These are phyloP conservation scores for Leccinum subrobustum DNA, from an alignment of 1,284 basidiomycete genomes.

Conservation along the genomic window DNA sequence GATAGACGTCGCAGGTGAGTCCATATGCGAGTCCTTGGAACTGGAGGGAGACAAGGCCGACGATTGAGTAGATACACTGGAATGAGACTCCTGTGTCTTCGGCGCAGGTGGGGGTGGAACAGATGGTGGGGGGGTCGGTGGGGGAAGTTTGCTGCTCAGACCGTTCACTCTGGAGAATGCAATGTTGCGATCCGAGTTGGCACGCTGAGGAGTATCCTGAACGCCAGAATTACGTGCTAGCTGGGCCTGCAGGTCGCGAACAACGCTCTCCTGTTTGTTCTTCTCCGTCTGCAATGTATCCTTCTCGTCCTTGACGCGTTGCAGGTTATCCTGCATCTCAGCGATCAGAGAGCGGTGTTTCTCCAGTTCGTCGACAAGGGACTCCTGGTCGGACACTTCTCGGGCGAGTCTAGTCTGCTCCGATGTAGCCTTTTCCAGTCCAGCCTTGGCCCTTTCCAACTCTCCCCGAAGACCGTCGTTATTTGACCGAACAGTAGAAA, in stretches of 20 bases:
- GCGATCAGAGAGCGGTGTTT: slow-evolving; percentile 70
- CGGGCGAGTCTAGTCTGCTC: slow-evolving; percentile 65
- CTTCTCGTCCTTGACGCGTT: slow-evolving; percentile 77
- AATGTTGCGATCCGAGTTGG: slow-evolving; percentile 51
- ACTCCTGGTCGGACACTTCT: slow-evolving; percentile 72
- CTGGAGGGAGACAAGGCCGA: slow-evolving; percentile 49
- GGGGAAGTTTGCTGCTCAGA: slow-evolving; percentile 76
- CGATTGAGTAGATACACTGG: slow-evolving; percentile 57
- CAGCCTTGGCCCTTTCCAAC: slow-evolving; percentile 54
- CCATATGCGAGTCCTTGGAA: slow-evolving; percentile 62
- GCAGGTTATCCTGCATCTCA: slow-evolving; percentile 73
- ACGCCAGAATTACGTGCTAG: slow-evolving; percentile 59
- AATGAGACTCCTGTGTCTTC: slow-evolving; percentile 47
- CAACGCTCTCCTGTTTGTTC: slow-evolving; percentile 57
- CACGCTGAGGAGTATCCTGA: slow-evolving; percentile 40
- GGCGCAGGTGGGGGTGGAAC: slow-evolving; percentile 85
- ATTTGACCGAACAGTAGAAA: slow-evolving; percentile 47
- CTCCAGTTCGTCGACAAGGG: slow-evolving; percentile 71
- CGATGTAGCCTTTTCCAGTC: slow-evolving; percentile 54
- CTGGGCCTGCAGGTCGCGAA: slow-evolving; percentile 77
- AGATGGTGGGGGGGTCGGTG: slow-evolving; percentile 85
- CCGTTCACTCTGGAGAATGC: slow-evolving; percentile 57
- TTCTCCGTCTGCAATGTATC: slow-evolving; percentile 75
- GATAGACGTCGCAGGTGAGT: slow-evolving; percentile 69
- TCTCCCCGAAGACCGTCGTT: slow-evolving; percentile 54